A percentile compares a stretch with the other conserved stretches of the same genome.
Conservation (phyloP, 495 filamentous ascomycete genomes). For the Pyrenopolyporus hunteri region DNA sequence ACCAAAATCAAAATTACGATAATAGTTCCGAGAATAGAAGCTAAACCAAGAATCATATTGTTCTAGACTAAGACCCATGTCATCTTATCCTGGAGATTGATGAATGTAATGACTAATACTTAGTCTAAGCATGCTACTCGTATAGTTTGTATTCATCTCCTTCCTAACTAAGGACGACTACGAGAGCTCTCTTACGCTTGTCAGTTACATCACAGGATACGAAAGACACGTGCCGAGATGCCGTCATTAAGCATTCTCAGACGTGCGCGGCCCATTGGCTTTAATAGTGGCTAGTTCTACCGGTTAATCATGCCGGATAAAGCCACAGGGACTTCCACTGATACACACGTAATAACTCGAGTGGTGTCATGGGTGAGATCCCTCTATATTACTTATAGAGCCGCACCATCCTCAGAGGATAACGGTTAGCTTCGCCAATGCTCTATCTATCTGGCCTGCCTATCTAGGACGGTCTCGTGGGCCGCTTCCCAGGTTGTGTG, state of each 20-base stretch:
- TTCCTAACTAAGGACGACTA: too few species aligned
- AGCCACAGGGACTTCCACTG: not conserved
- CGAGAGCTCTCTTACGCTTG: too few species aligned
- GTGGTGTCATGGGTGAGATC: slow-evolving; percentile 12
- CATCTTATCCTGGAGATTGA: too few species aligned
- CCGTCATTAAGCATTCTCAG: slow-evolving; percentile 31
- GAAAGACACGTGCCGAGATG: slow-evolving; percentile 38
- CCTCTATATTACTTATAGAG: slow-evolving; percentile 14
- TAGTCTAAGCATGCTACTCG: too few species aligned
- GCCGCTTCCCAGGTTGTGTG: not conserved
- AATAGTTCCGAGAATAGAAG: too few species aligned
- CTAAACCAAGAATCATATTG: too few species aligned
- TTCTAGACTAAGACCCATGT: too few species aligned
- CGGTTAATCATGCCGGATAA: slow-evolving; percentile 34
- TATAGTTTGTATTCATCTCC: too few species aligned
- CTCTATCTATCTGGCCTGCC: slow-evolving; percentile 24
- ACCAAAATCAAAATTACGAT: too few species aligned
- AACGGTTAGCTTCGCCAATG: slow-evolving; percentile 1
- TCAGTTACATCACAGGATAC: not conserved
- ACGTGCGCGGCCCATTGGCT: not conserved
- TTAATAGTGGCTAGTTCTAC: slow-evolving; percentile 8
- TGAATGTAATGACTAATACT: too few species aligned
- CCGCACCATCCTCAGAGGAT: slow-evolving; percentile 4
- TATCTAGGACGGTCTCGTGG: slow-evolving; percentile 25
- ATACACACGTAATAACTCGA: not conserved